A percentile compares a stretch with the other conserved stretches of the same genome.
Conservation (phyloP, 2,329 filamentous ascomycete genomes). For the Aureobasidium sp. region DNA sequence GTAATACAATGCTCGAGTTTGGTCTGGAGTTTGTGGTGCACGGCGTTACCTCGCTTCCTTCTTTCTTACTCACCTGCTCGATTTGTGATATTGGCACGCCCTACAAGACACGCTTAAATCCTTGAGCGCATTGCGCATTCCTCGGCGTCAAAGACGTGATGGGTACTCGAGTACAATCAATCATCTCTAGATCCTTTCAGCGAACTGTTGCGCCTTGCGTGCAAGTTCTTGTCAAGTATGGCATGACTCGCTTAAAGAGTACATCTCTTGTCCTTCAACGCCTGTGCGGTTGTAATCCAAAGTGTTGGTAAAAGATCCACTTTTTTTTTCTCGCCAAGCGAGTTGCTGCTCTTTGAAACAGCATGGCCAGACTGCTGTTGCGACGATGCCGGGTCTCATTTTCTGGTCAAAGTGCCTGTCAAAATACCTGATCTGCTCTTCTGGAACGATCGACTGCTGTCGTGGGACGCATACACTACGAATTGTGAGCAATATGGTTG, state of each 20-base stretch:
- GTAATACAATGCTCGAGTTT: slow-evolving; percentile 5
- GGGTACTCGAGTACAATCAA: too few species aligned
- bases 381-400: slow-evolving; percentile 1
- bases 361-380: slow-evolving; percentile 3
- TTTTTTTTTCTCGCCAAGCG: slow-evolving; percentile 6
- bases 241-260: neutral
- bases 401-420: slow-evolving; percentile 1
- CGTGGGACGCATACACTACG: neutral
- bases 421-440: neutral
- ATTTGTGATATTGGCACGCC: slow-evolving; percentile 5
- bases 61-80: neutral
- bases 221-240: neutral
- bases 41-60: slow-evolving; percentile 11
- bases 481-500: neutral
- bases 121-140: slow-evolving; percentile 6
- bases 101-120: neutral
- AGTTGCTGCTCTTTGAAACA: neutral
- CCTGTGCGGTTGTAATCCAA: neutral
- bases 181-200: too few species aligned
- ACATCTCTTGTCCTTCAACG: slow-evolving; percentile 6
- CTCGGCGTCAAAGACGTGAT: slow-evolving; percentile 15
- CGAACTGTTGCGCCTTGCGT: too few species aligned
- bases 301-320: neutral
- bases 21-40: slow-evolving; percentile 2
- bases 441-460: neutral